Base-by-base conservation (phyloP, 345 rosid genomes). In the Sonneratia caseolaris region DNA sequence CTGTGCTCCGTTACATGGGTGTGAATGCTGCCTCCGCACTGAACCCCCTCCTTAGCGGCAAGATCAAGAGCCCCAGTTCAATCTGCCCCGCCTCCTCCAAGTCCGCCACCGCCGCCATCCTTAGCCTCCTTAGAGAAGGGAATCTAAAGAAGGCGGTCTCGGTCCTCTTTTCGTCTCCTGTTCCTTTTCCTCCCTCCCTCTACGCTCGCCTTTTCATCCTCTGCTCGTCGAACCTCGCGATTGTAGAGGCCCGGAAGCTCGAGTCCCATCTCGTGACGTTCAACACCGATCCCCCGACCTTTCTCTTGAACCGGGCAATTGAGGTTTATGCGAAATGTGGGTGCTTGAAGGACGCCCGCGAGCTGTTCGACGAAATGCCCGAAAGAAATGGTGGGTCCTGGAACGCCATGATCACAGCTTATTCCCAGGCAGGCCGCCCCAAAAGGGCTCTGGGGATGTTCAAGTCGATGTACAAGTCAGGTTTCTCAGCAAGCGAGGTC, bases 381-480 rank as follows among this genome's bases (percentile, higher is more conserved):
- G 75, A 80, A n/a, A 86, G 91, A 76, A 88, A 93, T 73, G 98
- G 97, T 42, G 98, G 98, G 2, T 85, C 98, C 36, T 91, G 98
- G 98, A 93, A 93, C 80, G 86, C 98, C 3, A 68, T 93, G 73
- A 85, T 93, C 67, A 74, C 81, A 0, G 94, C 90, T 7, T 89
- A 81, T 75, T 74, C 81, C 3, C 83, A 74, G 42, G 79, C 83
- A 47, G 76, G 84, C 3, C 75, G 61, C 22, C 69, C 80, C 0
- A 74, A 70, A 32, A 82, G 77, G 68, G 86, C 84, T 1, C 79
- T 89, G 78, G 74, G 68, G 53, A 73, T 76, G 83, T 91, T 91
- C 69, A 43, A 40, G 66, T 76, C 80, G 61, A 91, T 93, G 97
- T 82, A 73, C 51, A 71, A 64, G 12, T 84, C 79, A 0, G 92